phyloP scores from a whole-genome alignment of 192 early-diverging fungal genomes.

The Mortierella antarctica region DNA sequence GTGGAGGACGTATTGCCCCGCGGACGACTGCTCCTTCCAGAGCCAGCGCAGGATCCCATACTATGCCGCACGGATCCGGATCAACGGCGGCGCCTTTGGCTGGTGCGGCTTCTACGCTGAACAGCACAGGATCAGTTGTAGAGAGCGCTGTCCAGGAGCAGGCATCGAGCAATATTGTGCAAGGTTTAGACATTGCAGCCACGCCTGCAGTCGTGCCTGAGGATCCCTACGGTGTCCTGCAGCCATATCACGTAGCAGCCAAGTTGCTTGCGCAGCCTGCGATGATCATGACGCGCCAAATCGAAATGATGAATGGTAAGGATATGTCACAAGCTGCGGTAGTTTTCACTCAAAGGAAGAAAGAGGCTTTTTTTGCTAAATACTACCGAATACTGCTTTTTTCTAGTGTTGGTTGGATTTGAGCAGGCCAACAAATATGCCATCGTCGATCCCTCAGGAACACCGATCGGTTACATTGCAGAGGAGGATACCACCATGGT shows the following conservation, averaged over 20 bases:
- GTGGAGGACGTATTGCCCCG: conserved; percentile 30
- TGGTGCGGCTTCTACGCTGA: conserved; percentile 8
- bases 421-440: conserved; percentile 92
- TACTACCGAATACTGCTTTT: neutral
- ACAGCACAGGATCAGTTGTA: no score
- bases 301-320: conserved; percentile 87
- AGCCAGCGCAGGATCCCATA: conserved; percentile 1
- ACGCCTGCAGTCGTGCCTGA: conserved; percentile 49
- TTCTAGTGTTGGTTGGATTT: conserved; percentile 64
- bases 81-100: conserved; percentile 14
- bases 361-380: no score
- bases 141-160: neutral
- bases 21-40: conserved; percentile 25
- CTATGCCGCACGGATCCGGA: neutral
- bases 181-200: conserved; percentile 38
- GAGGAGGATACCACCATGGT: conserved; percentile 77
- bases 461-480: conserved; percentile 82
- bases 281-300: conserved; percentile 74
- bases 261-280: conserved; percentile 64
- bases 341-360: conserved; percentile 21
- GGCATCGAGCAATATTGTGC: conserved; percentile 5
- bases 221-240: conserved; percentile 47
- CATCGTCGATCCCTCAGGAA: conserved; percentile 72
- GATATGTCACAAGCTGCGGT: neutral
- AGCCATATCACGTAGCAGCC: conserved; percentile 38